These are phyloP conservation scores for Suhomyces faveliae DNA, from an alignment of 805 yeast genomes.

Conservation along the genomic window DNA sequence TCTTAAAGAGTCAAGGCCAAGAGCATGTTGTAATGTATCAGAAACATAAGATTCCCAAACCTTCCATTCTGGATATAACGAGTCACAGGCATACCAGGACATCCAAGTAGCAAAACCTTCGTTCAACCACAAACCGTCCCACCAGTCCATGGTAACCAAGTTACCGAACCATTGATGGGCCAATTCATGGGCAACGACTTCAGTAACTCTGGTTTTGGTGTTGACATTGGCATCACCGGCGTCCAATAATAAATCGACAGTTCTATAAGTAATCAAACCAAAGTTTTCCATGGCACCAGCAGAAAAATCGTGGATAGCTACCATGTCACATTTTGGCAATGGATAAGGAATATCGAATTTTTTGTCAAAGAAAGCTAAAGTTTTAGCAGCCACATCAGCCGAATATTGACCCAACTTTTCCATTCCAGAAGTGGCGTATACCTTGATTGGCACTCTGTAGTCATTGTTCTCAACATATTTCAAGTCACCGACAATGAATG, in stretches of 20 bases:
- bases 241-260: constrained; percentile 70
- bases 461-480: constrained; percentile 65
- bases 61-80: constrained; percentile 79
- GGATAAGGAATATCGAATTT: constrained; percentile 75
- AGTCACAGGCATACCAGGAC: constrained; percentile 81
- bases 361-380: constrained; percentile 69
- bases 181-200: constrained; percentile 84
- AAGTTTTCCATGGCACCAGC: constrained; percentile 93
- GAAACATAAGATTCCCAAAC: constrained; percentile 84
- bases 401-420: constrained; percentile 70
- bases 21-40: constrained; percentile 72
- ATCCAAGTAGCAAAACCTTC: constrained; percentile 92
- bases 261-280: constrained; percentile 77
- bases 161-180: constrained; percentile 94
- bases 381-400: constrained; percentile 72
- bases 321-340: constrained; percentile 77
- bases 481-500: constrained; percentile 80
- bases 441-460: constrained; percentile 74
- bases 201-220: constrained; percentile 73
- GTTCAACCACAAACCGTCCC: constrained; percentile 88
- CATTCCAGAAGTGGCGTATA: constrained; percentile 76
- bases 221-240: constrained; percentile 64
- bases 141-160: constrained; percentile 88
- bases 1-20: constrained; percentile 73
- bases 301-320: constrained; percentile 78